Conservation (phyloP, 192 early-diverging fungal genomes). For the Coemansia sp. region DNA sequence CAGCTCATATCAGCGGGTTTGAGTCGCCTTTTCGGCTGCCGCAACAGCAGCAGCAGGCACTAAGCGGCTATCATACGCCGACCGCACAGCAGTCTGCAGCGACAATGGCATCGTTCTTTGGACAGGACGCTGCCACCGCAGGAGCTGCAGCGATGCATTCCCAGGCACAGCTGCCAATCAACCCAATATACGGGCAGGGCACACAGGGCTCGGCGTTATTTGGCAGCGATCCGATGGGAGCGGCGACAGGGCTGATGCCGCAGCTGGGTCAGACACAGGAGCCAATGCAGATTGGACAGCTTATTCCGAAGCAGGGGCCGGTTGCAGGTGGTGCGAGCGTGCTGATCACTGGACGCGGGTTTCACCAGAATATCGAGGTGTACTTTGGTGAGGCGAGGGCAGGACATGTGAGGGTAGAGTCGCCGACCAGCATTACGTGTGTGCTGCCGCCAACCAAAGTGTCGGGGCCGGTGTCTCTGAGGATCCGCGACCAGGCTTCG, state of each 20-base stretch:
- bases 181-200: constrained; percentile 2
- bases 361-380: constrained; percentile 71
- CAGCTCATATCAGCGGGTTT: constrained; percentile 42
- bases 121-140: not conserved
- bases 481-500: constrained; percentile 33
- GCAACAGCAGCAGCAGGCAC: constrained; percentile 8
- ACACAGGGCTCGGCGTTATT: not conserved
- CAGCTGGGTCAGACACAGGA: constrained; percentile 12
- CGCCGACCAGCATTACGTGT: constrained; percentile 77
- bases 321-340: constrained; percentile 82
- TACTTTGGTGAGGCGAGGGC: constrained; percentile 80
- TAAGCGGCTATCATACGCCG: constrained; percentile 5
- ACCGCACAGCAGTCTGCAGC: constrained; percentile 2
- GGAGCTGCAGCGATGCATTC: not conserved
- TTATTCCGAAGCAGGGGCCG: constrained; percentile 84
- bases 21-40: constrained; percentile 52
- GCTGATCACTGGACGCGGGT: constrained; percentile 78
- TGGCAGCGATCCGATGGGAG: not conserved
- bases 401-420: constrained; percentile 73
- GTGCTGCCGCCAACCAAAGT: constrained; percentile 73
- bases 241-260: constrained; percentile 13
- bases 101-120: constrained; percentile 4
- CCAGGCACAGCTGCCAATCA: constrained; percentile 6
- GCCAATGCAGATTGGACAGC: constrained; percentile 59
- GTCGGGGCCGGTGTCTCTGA: constrained; percentile 65